Conservation (phyloP, 306 rosid species). For the Cotoneaster glaucophyllus region DNA sequence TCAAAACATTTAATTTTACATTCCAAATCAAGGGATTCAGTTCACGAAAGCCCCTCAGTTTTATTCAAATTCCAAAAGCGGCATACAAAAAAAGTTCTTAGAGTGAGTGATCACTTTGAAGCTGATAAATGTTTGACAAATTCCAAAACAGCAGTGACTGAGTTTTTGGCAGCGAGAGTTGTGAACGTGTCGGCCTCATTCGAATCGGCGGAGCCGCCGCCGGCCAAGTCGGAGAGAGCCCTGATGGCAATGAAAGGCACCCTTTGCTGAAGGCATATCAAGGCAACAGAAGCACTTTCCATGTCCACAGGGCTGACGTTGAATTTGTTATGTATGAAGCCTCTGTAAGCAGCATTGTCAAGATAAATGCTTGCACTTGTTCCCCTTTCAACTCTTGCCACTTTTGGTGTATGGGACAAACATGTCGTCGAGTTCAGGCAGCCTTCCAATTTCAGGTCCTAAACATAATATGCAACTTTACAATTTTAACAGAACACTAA, state of each 20-base stretch:
- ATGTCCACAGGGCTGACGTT: slow-evolving; percentile 43
- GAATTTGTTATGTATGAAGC: slow-evolving; percentile 40
- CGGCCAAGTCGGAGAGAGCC: slow-evolving; percentile 46
- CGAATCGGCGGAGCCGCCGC: slow-evolving; percentile 42
- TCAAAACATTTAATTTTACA: no score
- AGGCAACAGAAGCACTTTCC: slow-evolving; percentile 52
- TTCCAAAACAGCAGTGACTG: slow-evolving; percentile 34
- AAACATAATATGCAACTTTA: neutral
- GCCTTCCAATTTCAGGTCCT: slow-evolving; percentile 29
- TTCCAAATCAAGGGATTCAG: neutral
- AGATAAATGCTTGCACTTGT: slow-evolving; percentile 43
- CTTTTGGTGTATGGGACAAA: slow-evolving; percentile 37
- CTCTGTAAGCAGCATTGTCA: slow-evolving; percentile 48
- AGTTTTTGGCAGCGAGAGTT: slow-evolving; percentile 41
- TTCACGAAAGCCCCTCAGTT: neutral
- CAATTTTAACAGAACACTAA: neutral
- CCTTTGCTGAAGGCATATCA: slow-evolving; percentile 40
- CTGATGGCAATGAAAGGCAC: slow-evolving; percentile 46
- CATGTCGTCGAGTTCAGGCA: slow-evolving; percentile 56
- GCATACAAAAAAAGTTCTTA: neutral
- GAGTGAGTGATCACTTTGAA: no score
- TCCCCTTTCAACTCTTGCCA: slow-evolving; percentile 36
- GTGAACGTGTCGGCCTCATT: slow-evolving; percentile 51
- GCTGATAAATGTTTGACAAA: slow-evolving; percentile 35
- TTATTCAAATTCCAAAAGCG: neutral